Conservation (phyloP, 2,329 filamentous ascomycete genomes). For the Fusarium acutatum region DNA sequence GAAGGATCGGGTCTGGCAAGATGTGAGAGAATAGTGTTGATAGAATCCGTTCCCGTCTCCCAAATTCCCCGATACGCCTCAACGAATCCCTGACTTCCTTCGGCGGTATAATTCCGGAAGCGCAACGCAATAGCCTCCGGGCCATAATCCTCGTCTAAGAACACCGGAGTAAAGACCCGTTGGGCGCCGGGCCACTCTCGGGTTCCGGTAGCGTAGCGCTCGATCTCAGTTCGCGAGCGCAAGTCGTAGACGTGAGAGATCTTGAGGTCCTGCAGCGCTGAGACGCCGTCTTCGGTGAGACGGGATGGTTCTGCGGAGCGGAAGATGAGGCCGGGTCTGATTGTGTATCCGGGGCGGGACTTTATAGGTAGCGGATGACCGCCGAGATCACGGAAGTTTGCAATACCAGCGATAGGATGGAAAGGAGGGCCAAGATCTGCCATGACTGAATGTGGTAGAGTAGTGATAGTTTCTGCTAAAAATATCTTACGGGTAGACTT, state of each 20-base stretch:
- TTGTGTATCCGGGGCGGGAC: constrained; percentile 61
- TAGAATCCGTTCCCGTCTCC: constrained; percentile 57
- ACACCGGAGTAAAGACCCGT: constrained; percentile 69
- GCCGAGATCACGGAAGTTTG: constrained; percentile 75
- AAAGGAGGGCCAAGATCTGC: constrained; percentile 54
- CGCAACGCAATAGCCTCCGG: constrained; percentile 70
- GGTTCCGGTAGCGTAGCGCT: constrained; percentile 48
- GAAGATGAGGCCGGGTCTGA: constrained; percentile 68
- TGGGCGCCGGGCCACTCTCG: constrained; percentile 54
- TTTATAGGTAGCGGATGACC: constrained; percentile 60
- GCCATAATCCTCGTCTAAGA: constrained; percentile 66
- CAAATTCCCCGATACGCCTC: constrained; percentile 71
- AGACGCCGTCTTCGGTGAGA: constrained; percentile 62
- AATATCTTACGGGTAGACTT: neutral
- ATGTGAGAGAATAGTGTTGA: constrained; percentile 64
- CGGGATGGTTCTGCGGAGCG: constrained; percentile 73
- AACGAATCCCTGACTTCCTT: constrained; percentile 67
- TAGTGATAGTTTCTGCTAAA: neutral
- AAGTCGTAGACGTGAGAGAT: constrained; percentile 75
- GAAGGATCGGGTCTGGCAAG: constrained; percentile 54
- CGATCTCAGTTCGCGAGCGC: constrained; percentile 68
- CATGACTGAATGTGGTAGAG: constrained; percentile 10
- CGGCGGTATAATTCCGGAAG: constrained; percentile 66
- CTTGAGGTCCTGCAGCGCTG: constrained; percentile 62
- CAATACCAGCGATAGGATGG: constrained; percentile 63